Conservation (phyloP, 2,329 filamentous ascomycete genomes). For the Calonectria hawksworthii region DNA sequence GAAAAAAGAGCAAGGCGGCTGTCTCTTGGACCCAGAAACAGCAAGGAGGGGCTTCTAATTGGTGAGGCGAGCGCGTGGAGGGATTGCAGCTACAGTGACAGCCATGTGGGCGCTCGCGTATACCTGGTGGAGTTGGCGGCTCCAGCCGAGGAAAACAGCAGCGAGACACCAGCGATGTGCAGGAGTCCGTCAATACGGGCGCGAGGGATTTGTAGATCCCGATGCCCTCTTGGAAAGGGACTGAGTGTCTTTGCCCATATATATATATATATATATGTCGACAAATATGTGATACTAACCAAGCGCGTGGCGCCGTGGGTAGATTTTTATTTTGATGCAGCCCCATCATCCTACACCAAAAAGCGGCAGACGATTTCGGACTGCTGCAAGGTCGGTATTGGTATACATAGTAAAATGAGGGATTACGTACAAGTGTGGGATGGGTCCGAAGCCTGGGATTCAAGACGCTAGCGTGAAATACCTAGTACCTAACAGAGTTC, state of each 20-base stretch:
- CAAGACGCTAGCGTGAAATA: not conserved
- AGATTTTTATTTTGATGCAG: not conserved
- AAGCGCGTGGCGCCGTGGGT: not conserved
- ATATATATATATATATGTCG: not conserved
- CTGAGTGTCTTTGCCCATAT: not conserved
- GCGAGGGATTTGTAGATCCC: not conserved
- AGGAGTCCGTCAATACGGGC: not conserved
- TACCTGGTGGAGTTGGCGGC: constrained; percentile 5
- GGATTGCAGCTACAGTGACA: not conserved
- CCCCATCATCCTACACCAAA: too few relatives aligned
- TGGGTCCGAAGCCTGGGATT: not conserved
- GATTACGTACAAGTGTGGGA: constrained; percentile 10
- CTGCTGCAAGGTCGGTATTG: not conserved
- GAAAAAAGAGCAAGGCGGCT: not conserved
- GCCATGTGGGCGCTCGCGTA: not conserved
- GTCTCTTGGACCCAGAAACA: not conserved
- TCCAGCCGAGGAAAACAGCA: not conserved
- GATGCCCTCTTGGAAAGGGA: not conserved
- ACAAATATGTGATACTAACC: not conserved
- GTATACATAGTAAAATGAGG: constrained; percentile 1
- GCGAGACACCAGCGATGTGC: not conserved
- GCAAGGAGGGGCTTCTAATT: not conserved
- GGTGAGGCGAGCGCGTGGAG: not conserved
- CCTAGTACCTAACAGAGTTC: not conserved
- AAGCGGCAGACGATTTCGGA: not conserved